These are phyloP conservation scores for Erythrophleum ivorense DNA, from an alignment of 331 rosid species.

Conservation along the genomic window DNA sequence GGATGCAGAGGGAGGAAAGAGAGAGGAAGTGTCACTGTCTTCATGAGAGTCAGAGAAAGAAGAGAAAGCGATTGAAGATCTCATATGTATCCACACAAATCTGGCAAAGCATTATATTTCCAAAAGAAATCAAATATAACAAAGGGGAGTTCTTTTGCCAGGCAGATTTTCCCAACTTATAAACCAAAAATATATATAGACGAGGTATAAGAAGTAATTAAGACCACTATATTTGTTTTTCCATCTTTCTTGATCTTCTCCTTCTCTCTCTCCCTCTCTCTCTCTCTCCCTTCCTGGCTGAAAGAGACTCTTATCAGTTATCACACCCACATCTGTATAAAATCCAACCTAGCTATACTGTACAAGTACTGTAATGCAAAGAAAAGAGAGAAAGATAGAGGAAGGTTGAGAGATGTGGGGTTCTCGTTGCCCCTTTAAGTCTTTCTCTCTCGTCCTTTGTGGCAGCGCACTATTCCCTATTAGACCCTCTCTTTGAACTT, in stretches of 20 bases:
- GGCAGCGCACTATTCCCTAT: slow-evolving; percentile 47
- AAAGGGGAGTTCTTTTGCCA: slow-evolving; percentile 26
- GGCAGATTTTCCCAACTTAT: slow-evolving; percentile 23
- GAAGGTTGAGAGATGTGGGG: slow-evolving; percentile 37
- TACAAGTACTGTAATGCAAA: slow-evolving; percentile 35
- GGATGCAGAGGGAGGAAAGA: slow-evolving; percentile 46
- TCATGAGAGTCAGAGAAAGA: slow-evolving; percentile 67
- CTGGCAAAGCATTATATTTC: slow-evolving; percentile 57
- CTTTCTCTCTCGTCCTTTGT: slow-evolving; percentile 41
- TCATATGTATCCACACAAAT: slow-evolving; percentile 57
- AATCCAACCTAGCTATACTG: slow-evolving; percentile 40
- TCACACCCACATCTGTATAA: slow-evolving; percentile 27
- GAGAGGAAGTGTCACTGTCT: slow-evolving; percentile 66
- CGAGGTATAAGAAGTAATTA: slow-evolving; percentile 4
- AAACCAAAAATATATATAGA: background rate
- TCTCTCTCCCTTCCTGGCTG: background rate
- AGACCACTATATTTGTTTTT: background rate
- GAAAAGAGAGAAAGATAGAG: slow-evolving; percentile 12
- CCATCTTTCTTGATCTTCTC: slow-evolving; percentile 26
- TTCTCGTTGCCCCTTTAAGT: slow-evolving; percentile 12
- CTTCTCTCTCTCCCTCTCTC: background rate
- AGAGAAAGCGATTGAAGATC: slow-evolving; percentile 64
- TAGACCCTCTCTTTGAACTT: background rate
- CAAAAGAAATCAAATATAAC: slow-evolving; percentile 32
- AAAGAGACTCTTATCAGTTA: background rate